Evolutionary conservation across 257 asterid genomes (phyloP).

Genomic region (Cynanchum wilfordii): DNA sequence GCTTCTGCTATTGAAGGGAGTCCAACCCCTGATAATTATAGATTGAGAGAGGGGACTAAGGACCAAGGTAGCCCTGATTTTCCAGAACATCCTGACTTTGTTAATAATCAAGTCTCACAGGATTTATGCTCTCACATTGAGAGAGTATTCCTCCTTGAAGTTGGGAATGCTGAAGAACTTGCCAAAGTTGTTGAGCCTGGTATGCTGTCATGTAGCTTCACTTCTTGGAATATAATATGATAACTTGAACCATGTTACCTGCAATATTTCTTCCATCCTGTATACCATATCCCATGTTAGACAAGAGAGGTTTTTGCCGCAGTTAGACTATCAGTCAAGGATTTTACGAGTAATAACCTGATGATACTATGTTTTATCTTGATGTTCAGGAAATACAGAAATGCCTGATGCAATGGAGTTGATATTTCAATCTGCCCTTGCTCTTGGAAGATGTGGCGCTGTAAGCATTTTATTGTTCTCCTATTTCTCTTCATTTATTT

Average conservation of each 20-base stretch:
- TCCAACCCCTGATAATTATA: conserved; percentile 39
- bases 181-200: conserved; percentile 65
- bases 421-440: conserved; percentile 76
- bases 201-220: conserved; percentile 21
- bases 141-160: conserved; percentile 70
- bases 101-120: conserved; percentile 30
- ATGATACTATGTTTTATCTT: background rate
- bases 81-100: conserved; percentile 34
- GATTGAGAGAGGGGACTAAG: conserved; percentile 37
- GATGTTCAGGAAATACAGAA: conserved; percentile 51
- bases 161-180: conserved; percentile 79
- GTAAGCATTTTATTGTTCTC: conserved; percentile 46
- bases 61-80: conserved; percentile 28
- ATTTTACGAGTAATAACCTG: conserved; percentile 2
- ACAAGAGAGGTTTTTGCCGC: background rate
- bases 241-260: background rate
- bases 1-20: conserved; percentile 73
- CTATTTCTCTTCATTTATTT: conserved; percentile 11
- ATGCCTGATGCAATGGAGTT: conserved; percentile 95
- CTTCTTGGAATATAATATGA: conserved; percentile 2
- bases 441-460: conserved; percentile 66
- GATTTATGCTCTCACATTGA: conserved; percentile 52
- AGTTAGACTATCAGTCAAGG: background rate
- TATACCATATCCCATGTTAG: background rate
- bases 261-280: background rate